Percentiles rank a stretch among this genome's conserved stretches.
These are phyloP conservation scores for Fusarium abutilonis DNA, from an alignment of 2,329 filamentous ascomycete species.

Conservation along the genomic window DNA sequence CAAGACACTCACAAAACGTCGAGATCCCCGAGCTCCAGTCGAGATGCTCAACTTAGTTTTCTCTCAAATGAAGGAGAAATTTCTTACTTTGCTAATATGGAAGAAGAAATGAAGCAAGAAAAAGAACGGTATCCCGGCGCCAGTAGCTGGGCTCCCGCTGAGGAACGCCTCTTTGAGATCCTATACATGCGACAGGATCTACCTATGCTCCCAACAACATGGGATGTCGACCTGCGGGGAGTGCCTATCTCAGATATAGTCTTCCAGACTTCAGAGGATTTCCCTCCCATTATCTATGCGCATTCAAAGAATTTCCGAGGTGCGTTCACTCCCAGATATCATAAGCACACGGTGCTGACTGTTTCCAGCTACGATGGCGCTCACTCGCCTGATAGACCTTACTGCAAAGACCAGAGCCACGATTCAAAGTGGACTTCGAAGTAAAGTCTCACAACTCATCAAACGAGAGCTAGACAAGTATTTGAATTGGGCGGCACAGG, in stretches of 20 bases:
- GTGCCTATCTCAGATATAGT: constrained; percentile 53
- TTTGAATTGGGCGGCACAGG: constrained; percentile 55
- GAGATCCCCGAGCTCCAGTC: constrained; percentile 11
- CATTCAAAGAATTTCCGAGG: constrained; percentile 52
- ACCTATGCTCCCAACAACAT: constrained; percentile 54
- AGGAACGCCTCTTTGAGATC: constrained; percentile 56
- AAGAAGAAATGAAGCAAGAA: constrained; percentile 56
- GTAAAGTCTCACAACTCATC: constrained; percentile 48
- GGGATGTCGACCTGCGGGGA: constrained; percentile 54
- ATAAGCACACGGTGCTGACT: constrained; percentile 21
- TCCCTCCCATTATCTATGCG: constrained; percentile 53
- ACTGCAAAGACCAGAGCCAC: constrained; percentile 49
- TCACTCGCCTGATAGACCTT: constrained; percentile 54
- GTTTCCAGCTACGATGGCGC: constrained; percentile 51
- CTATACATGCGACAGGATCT: constrained; percentile 55
- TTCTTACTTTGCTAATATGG: constrained; percentile 11
- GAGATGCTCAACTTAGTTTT: constrained; percentile 15
- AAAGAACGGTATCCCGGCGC: constrained; percentile 55
- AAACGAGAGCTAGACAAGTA: constrained; percentile 51
- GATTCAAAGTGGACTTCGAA: constrained; percentile 50
- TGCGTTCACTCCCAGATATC: constrained; percentile 22
- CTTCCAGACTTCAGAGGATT: constrained; percentile 48
- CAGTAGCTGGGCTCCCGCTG: constrained; percentile 62
- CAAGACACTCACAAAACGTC: constrained; percentile 16
- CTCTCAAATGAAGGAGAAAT: constrained; percentile 19